phyloP scores from a whole-genome alignment of 306 rosid genomes.

The Sechiopsis laciniata region DNA sequence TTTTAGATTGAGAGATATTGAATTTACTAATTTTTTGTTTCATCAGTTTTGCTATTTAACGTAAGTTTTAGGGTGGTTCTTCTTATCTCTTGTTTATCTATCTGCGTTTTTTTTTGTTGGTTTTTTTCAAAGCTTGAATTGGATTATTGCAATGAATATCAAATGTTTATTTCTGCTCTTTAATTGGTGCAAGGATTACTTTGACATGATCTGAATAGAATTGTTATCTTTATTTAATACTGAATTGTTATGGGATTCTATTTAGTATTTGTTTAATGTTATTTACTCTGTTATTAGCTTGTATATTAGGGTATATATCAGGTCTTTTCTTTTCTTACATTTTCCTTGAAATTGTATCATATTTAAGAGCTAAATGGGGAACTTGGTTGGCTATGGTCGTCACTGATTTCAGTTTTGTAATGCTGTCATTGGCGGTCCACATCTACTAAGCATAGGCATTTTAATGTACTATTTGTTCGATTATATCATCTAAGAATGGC shows the following conservation, averaged over 20 bases:
- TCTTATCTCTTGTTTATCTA: constrained; percentile 11
- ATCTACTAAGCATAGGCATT: neutral
- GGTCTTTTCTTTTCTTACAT: neutral
- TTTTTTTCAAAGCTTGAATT: neutral
- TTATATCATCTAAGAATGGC: neutral
- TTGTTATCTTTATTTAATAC: neutral
- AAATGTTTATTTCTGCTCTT: neutral
- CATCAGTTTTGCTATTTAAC: constrained; percentile 32
- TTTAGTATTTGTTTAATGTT: no score
- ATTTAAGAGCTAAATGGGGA: neutral
- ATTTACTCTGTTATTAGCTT: neutral
- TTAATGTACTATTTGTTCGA: neutral
- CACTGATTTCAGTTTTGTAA: neutral
- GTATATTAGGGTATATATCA: neutral
- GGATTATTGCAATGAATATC: constrained; percentile 10
- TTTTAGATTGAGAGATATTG: neutral
- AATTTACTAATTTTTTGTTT: constrained; percentile 10
- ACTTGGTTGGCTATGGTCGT: neutral
- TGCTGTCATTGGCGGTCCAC: neutral
- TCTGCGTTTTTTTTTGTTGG: neutral
- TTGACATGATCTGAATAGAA: neutral
- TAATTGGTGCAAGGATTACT: neutral
- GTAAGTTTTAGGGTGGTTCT: constrained; percentile 1
- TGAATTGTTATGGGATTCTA: neutral
- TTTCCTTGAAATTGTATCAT: neutral